Evolutionary conservation across 306 rosid species (phyloP).

Genomic region (Trifolium fragiferum): DNA sequence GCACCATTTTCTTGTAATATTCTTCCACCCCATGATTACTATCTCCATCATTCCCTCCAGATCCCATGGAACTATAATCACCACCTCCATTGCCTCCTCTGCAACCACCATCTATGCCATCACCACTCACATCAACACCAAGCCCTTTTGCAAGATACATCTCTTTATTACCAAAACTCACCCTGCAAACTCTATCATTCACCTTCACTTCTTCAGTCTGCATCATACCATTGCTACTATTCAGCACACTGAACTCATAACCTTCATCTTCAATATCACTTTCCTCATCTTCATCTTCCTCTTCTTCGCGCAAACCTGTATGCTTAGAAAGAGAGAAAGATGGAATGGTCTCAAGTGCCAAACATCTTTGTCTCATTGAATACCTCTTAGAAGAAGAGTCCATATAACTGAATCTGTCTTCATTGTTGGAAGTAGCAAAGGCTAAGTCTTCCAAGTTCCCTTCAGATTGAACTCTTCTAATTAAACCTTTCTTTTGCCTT

Average conservation of each 20-base stretch:
- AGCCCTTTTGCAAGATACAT: constrained; percentile 65
- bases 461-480: constrained; percentile 79
- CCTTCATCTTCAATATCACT: constrained; percentile 46
- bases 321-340: constrained; percentile 48
- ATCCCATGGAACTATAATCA: constrained; percentile 46
- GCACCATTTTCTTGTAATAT: constrained; percentile 71
- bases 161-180: constrained; percentile 43
- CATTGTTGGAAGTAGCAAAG: constrained; percentile 47
- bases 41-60: constrained; percentile 63
- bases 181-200: constrained; percentile 42
- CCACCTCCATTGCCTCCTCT: constrained; percentile 43
- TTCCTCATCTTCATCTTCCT: constrained; percentile 55
- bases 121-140: constrained; percentile 53
- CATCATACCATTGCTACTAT: constrained; percentile 32
- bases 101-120: constrained; percentile 50
- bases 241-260: constrained; percentile 33
- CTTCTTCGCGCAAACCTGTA: constrained; percentile 48
- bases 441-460: constrained; percentile 72
- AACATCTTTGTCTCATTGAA: constrained; percentile 41
- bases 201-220: constrained; percentile 44
- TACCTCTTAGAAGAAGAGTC: constrained; percentile 40
- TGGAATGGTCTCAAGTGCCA: constrained; percentile 62
- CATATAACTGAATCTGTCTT: constrained; percentile 43
- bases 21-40: constrained; percentile 59
- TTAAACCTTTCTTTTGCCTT: constrained; percentile 53